phyloP scores from a whole-genome alignment of 2,329 filamentous ascomycete genomes.

The Fusarium verrucosum region DNA sequence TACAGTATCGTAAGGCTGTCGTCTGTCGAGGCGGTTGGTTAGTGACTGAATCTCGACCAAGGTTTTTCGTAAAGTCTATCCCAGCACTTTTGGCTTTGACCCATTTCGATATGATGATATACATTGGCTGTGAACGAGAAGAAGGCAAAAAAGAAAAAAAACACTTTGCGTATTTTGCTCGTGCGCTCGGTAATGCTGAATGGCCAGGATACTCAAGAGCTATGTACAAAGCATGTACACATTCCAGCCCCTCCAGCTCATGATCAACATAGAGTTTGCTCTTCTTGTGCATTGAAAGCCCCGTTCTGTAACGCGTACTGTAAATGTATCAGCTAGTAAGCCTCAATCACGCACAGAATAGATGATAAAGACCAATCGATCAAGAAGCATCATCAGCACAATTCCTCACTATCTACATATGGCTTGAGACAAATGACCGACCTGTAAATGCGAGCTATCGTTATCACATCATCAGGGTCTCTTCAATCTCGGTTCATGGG shows the following conservation, averaged over 20 bases:
- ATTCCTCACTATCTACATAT: conserved; percentile 10
- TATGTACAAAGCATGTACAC: conserved; percentile 6
- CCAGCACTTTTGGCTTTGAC: conserved; percentile 1
- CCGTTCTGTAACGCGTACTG: neutral
- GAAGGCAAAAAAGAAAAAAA: neutral
- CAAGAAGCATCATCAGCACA: neutral
- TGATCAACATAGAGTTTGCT: conserved; percentile 28
- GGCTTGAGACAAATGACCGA: conserved; percentile 1
- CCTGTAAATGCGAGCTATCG: conserved; percentile 21
- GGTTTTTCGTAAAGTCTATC: conserved; percentile 11
- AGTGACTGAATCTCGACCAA: conserved; percentile 14
- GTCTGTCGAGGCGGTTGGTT: no score
- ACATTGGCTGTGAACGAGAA: neutral
- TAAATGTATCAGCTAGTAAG: conserved; percentile 20
- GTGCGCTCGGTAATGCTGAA: neutral
- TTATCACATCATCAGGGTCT: conserved; percentile 15
- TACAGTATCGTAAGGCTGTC: conserved; percentile 32
- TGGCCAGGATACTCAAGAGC: neutral
- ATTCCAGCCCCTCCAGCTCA: conserved; percentile 19
- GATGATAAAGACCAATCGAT: conserved; percentile 3
- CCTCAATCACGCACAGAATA: conserved; percentile 16
- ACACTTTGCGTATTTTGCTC: neutral
- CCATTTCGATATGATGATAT: conserved; percentile 1
- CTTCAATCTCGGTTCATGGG: conserved; percentile 30
- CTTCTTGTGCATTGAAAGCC: conserved; percentile 9